A percentile compares a stretch with the other conserved stretches of the same genome.
These are phyloP conservation scores for Talaromyces sp. DNA, from an alignment of 2,329 filamentous ascomycete genomes.

Conservation along the genomic window DNA sequence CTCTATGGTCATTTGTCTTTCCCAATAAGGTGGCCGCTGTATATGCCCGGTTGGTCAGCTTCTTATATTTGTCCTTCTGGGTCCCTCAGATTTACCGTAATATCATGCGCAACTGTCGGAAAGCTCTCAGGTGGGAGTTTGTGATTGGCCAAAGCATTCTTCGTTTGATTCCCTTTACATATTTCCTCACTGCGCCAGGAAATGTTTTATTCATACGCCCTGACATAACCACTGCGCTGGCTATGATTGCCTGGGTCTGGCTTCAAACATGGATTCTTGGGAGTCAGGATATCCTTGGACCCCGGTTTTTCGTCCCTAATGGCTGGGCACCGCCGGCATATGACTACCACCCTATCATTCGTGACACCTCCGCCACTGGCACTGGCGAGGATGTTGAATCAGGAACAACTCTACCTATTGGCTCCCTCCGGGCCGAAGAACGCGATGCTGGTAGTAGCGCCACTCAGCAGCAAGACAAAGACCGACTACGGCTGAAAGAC, in stretches of 20 bases:
- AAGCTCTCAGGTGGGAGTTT: constrained; percentile 87
- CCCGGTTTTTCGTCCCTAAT: constrained; percentile 75
- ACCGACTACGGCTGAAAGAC: constrained; percentile 36
- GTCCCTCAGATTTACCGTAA: constrained; percentile 89
- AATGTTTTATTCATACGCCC: constrained; percentile 77
- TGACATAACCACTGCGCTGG: constrained; percentile 60
- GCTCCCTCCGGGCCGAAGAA: constrained; percentile 53
- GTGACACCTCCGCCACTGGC: constrained; percentile 36
- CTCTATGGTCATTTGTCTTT: constrained; percentile 56
- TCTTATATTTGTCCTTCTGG: constrained; percentile 87
- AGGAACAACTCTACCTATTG: constrained; percentile 71
- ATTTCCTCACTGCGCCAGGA: constrained; percentile 73
- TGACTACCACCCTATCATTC: constrained; percentile 89
- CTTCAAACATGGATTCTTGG: constrained; percentile 73
- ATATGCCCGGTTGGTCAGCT: constrained; percentile 60
- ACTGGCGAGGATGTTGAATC: constrained; percentile 73
- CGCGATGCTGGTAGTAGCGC: constrained; percentile 30
- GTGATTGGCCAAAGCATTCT: constrained; percentile 77
- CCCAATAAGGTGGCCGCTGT: constrained; percentile 48
- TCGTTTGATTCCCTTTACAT: constrained; percentile 73
- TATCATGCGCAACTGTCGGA: constrained; percentile 81
- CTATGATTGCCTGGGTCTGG: constrained; percentile 77
- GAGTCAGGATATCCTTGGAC: constrained; percentile 79
- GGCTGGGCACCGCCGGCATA: constrained; percentile 65
- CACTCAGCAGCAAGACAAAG: constrained; percentile 11